Evolutionary conservation across 192 early-diverging fungal genomes (phyloP).

Genomic region (Phlyctochytrium bullatum): DNA sequence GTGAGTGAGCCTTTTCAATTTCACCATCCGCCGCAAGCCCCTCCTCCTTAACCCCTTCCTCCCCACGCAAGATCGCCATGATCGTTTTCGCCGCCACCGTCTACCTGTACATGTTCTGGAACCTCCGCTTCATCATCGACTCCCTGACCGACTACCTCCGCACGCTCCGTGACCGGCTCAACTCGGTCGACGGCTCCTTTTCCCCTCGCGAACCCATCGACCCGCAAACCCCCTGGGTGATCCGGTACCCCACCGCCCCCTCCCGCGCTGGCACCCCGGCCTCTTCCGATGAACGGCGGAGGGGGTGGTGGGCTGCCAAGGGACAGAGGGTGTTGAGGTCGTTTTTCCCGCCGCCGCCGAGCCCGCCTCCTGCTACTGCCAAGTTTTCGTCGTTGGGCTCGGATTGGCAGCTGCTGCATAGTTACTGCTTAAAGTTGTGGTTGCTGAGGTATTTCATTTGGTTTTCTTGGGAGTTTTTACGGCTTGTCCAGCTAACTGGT

Average conservation of each 20-base stretch:
- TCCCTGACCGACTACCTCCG: background rate
- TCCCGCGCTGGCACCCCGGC: no score
- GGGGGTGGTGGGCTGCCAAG: no score
- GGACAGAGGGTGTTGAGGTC: background rate
- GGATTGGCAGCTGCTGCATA: slow-evolving; percentile 2
- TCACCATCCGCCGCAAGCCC: background rate
- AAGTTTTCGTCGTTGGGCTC: slow-evolving; percentile 6
- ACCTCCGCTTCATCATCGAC: slow-evolving; percentile 1
- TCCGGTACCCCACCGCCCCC: no score
- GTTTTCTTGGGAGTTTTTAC: no score
- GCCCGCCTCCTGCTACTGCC: background rate
- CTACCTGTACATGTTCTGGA: slow-evolving; percentile 6
- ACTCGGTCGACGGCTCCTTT: background rate
- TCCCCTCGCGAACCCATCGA: no score
- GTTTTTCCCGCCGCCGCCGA: background rate
- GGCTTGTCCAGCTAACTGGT: no score
- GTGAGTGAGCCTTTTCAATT: no score
- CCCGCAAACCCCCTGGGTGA: no score
- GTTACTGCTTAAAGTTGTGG: background rate
- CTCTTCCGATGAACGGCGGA: no score
- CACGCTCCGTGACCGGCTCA: background rate
- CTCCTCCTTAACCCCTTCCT: background rate
- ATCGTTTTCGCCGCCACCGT: background rate
- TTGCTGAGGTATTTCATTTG: background rate
- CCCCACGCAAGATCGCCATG: background rate